Conservation (phyloP, 1,139 yeast species). For the Yamadazyma triangularis region DNA sequence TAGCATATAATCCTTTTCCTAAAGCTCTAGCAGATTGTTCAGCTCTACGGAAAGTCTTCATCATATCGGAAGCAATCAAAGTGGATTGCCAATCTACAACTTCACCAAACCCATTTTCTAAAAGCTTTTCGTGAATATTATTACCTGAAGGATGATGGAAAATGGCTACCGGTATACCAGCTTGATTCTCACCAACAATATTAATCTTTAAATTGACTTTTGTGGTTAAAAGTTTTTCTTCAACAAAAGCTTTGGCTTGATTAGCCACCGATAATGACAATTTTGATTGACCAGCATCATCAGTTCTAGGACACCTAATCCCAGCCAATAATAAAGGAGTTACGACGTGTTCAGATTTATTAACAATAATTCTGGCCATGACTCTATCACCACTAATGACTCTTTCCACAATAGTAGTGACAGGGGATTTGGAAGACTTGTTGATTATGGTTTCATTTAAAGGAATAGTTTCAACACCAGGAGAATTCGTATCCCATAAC, state of each 20-base stretch:
- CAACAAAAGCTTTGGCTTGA: conserved; percentile 63
- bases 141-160: conserved; percentile 72
- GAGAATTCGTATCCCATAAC: conserved; percentile 42
- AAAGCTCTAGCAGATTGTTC: conserved; percentile 64
- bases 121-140: conserved; percentile 58
- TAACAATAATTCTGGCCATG: conserved; percentile 50
- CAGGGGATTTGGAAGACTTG: conserved; percentile 37
- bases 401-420: conserved; percentile 63
- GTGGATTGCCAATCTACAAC: conserved; percentile 81
- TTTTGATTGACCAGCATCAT: conserved; percentile 35
- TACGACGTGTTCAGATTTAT: conserved; percentile 40
- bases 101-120: conserved; percentile 68
- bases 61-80: conserved; percentile 61
- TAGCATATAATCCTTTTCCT: conserved; percentile 62
- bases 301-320: conserved; percentile 65
- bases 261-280: conserved; percentile 53
- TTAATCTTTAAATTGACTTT: conserved; percentile 47
- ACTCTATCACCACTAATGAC: conserved; percentile 78
- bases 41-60: conserved; percentile 59
- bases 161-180: conserved; percentile 60
- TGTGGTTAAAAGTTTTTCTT: conserved; percentile 62
- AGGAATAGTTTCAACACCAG: conserved; percentile 22
- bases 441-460: conserved; percentile 36
- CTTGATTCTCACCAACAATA: conserved; percentile 57
- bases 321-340: conserved; percentile 71